Base-by-base conservation (phyloP, 2,329 filamentous ascomycete species). In the Hypoxylon sp. region DNA sequence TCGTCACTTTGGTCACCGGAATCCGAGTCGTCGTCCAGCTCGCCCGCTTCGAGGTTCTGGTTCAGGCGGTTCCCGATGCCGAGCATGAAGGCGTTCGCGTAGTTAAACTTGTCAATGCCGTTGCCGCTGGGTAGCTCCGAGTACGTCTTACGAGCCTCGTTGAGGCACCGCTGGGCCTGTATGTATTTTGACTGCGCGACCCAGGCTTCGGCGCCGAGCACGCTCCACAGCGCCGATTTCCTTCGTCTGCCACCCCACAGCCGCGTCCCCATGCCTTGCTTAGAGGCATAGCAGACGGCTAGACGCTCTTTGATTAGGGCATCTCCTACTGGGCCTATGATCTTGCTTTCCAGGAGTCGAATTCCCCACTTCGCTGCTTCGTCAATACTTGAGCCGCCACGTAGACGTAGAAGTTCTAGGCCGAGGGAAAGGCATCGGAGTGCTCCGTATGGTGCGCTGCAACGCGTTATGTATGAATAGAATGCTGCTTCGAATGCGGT, bases 381-480 rank as follows among this genome's bases (percentile, higher is more conserved):
- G 76, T 98, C 96, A 5, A 94, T 87, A 24, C 92, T 92, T 2
- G 91, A 88, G 11, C 93, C 92, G 24, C 93, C 94, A 5, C 94
- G 88, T 10, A 96, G 84, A 39, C 93, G 91, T 2, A 98, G 84
- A 0, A 99, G 87, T 78, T 99, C 97, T 26, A 96, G 84, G 0
- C 90, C 89, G 0, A 98, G 82, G 0, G 91, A 83, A 8, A 97
- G 84, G 68, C 91, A 92, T 10, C 97, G 91, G 14, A 97, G 82
- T 0, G 94, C 92, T 58, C 93, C 92, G 75, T 94, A 95, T 0
- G 93, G 89, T 26, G 91, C 88, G 51, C 87, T 90, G 75, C 93
- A 97, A 52, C 95, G 89, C 14, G 94, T 95, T 55, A 94, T 88
- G 78, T 98, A 99, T 0, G 94, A 97, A 80, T 99, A 98, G 63